Base-by-base conservation (phyloP, 139 green algal species). In the Asterochloris sp. region DNA sequence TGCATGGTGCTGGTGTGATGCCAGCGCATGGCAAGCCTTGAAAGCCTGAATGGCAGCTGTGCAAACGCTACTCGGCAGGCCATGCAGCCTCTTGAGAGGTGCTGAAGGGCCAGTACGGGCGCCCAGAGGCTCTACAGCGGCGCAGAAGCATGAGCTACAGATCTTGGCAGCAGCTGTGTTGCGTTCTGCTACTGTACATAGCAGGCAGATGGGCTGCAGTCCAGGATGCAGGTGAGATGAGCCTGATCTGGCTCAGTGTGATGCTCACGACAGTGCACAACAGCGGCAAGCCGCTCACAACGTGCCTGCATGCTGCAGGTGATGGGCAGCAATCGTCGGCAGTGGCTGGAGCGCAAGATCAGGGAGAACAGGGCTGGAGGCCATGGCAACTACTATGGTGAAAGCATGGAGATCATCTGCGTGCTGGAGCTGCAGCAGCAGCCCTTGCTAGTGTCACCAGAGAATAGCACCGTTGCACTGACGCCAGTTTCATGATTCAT, bases 381-480 rank as follows among this genome's bases (percentile, higher is more conserved):
- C 15, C 78, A 82, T 74, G 78, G 78, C 12, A 74, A 64, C 9
- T 82, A 82, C 11, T 82, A 75, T 62, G 78, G 78, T 16, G 78
- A 82, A 62, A 73, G 61, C 54, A 66, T 82, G 27, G 78, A 82
- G 26, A 12, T 82, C 13, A 64, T 82, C 8, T 61, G 61, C 12
- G 63, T 28, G 12, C 27, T 82, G 26, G 61, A 82, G 13, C 16
- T 82, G 6, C 78, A 82, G n/a, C 24, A 71, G 38, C 38, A 54
- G 38, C 38, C 38, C 38, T 54, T 54, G 38, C 38, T 54, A 54
- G 6, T 54, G 4, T 54, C 38, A 54, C 38, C 38, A 54, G 38
- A 54, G 38, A 54, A 54, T 54, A 54, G 38, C 38, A 54, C 38
- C 6, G 38, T 6, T 54, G 38, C 38, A 54, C 38, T 54, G 38